phyloP scores from a whole-genome alignment of 371 early-diverging fungal genomes.

The Mucor saturninus region DNA sequence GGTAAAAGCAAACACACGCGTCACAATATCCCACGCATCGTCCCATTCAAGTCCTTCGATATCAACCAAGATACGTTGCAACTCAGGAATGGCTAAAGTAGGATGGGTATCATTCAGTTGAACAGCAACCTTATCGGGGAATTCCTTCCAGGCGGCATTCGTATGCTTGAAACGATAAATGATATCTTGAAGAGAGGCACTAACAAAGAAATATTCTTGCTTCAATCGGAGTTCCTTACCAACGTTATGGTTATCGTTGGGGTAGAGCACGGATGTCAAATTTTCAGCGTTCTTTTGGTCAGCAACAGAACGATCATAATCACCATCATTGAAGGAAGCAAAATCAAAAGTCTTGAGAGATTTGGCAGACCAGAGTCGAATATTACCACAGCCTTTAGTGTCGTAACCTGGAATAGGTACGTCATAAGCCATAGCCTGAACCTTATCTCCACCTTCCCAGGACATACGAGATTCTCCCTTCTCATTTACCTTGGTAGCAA shows the following conservation, averaged over 20 bases:
- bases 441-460: constrained; percentile 87
- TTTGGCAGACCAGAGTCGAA: constrained; percentile 92
- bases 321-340: constrained; percentile 86
- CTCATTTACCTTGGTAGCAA: constrained; percentile 69
- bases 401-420: constrained; percentile 90
- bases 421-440: constrained; percentile 92
- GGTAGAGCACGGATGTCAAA: constrained; percentile 90
- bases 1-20: constrained; percentile 89
- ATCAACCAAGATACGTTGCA: constrained; percentile 89
- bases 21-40: constrained; percentile 90
- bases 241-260: constrained; percentile 92
- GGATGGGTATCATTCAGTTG: constrained; percentile 92
- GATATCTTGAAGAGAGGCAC: constrained; percentile 86
- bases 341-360: constrained; percentile 81
- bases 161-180: constrained; percentile 91
- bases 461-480: constrained; percentile 62
- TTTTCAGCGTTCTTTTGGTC: constrained; percentile 91
- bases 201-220: constrained; percentile 94
- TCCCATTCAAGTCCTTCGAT: constrained; percentile 90
- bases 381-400: constrained; percentile 90
- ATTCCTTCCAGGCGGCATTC: constrained; percentile 79
- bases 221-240: constrained; percentile 94
- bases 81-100: constrained; percentile 84
- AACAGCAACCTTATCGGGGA: constrained; percentile 89
- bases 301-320: constrained; percentile 85